Evolutionary conservation across 768 basidiomycete species (phyloP), one percentile per base, ranked within the genome.

Genomic region (Kwoniella europaea): DNA sequence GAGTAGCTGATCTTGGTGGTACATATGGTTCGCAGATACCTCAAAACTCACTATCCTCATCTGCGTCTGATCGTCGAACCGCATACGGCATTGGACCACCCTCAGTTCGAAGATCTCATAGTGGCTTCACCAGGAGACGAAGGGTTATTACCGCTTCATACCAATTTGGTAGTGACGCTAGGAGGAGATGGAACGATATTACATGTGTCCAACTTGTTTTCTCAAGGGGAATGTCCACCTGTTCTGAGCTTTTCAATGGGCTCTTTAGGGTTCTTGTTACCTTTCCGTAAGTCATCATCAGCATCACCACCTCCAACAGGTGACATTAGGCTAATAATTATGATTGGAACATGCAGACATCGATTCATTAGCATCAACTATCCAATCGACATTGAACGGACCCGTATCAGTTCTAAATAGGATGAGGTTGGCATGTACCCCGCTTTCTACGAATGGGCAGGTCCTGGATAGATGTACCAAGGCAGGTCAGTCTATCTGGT

Each of bases 121-220:
- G 64, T 78, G 6, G 55, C 67, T 13, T 55, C 71, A 27, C 54
- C 67, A n/a, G 74, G 71, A 10, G 77, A 81, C 29, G 67, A 73
- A 22, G 57, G 24, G 1, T 65, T 79, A 3, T 63, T 81, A 16
- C 63, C 72, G 0, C 53, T 68, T 1, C 71, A 76, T 55, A 91
- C 96, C 68, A 92, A 94, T 81, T 86, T 98, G 10, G 90, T 97
- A 20, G 89, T 97, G 29, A 96, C 95, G 0, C 85, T 98, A 1
- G 95, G 95, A 56, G 95, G 95, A 43, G 95, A 98, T 79, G 95
- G 95, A 10, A 97, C 95, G 5, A 94, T 97, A 60, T 87, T 98
- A 1, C 94, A 95, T 79, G 92, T 93, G 0, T 94, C 94, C 1
- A 93, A 93, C 7, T 85, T 98, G 10, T 98, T 98, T 83, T 91